Conservation (phyloP, 2,329 filamentous ascomycete genomes). For the Stagonosporopsis rhizophila region DNA sequence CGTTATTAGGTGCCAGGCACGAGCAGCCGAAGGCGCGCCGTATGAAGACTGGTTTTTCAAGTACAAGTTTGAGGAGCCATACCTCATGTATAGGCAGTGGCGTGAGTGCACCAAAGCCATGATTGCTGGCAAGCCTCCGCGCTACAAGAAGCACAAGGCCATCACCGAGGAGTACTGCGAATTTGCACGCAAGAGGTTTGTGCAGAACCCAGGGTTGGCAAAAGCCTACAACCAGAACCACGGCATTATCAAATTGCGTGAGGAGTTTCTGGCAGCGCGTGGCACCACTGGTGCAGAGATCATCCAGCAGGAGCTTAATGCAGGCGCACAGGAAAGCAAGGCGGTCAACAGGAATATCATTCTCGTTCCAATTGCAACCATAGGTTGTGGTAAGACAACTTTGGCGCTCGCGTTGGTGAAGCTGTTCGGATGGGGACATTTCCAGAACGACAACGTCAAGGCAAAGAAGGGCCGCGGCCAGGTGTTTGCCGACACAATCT, state of each 20-base stretch:
- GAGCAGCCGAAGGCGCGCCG: constrained; percentile 58
- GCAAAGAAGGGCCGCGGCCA: constrained; percentile 76
- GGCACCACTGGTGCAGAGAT: constrained; percentile 89
- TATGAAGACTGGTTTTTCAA: constrained; percentile 99
- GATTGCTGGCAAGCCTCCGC: constrained; percentile 76
- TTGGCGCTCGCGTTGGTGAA: constrained; percentile 80
- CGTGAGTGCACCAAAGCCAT: constrained; percentile 93
- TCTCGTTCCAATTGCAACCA: constrained; percentile 88
- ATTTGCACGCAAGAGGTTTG: constrained; percentile 78
- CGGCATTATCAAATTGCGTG: constrained; percentile 88
- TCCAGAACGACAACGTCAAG: constrained; percentile 96
- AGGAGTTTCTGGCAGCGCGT: constrained; percentile 84
- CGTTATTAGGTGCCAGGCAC: constrained; percentile 85
- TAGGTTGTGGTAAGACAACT: constrained; percentile 97
- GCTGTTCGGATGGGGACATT: constrained; percentile 88
- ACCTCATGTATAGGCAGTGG: constrained; percentile 99
- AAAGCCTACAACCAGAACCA: constrained; percentile 85
- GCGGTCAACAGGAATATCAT: constrained; percentile 73
- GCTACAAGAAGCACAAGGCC: constrained; percentile 82
- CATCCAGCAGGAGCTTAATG: constrained; percentile 73
- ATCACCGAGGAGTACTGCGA: constrained; percentile 91
- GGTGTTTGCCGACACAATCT: constrained; percentile 76
- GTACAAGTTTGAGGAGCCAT: constrained; percentile 99
- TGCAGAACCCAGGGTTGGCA: constrained; percentile 70
- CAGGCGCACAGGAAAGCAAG: constrained; percentile 58